Evolutionary conservation across 257 asterid genomes (phyloP).

Genomic region (Ophiorrhiza pumila): DNA sequence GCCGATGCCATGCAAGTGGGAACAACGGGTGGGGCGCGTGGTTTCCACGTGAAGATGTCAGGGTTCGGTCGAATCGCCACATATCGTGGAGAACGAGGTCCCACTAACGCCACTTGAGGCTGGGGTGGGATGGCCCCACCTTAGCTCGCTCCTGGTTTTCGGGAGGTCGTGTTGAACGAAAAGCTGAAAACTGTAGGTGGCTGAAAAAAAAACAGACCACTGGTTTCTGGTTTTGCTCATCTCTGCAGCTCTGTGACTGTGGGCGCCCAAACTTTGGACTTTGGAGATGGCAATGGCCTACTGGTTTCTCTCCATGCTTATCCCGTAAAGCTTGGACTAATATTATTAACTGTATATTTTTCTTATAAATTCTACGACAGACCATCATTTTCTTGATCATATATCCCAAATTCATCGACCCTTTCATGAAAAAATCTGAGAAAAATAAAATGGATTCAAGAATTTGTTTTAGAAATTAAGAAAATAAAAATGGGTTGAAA

Average conservation of each 20-base stretch:
- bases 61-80: constrained; percentile 87
- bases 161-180: constrained; percentile 38
- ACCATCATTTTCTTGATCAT: too few relatives aligned
- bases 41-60: constrained; percentile 44
- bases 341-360: too few relatives aligned
- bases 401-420: too few relatives aligned
- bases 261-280: constrained; percentile 45
- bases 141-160: constrained; percentile 58
- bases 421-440: too few relatives aligned
- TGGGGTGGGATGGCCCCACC: constrained; percentile 26
- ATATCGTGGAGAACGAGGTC: constrained; percentile 37
- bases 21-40: constrained; percentile 51
- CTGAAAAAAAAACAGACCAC: constrained; percentile 35
- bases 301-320: constrained; percentile 27
- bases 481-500: too few relatives aligned
- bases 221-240: constrained; percentile 53
- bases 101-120: constrained; percentile 14
- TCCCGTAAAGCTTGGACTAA: constrained; percentile 45
- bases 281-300: constrained; percentile 30
- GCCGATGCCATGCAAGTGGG: constrained; percentile 28
- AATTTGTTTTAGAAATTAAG: too few relatives aligned
- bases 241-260: constrained; percentile 41
- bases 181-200: constrained; percentile 24
- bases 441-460: too few relatives aligned
- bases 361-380: too few relatives aligned